Evolutionary conservation across 2,329 filamentous ascomycete genomes (phyloP).

Genomic region (Metarhizium robertsii): DNA sequence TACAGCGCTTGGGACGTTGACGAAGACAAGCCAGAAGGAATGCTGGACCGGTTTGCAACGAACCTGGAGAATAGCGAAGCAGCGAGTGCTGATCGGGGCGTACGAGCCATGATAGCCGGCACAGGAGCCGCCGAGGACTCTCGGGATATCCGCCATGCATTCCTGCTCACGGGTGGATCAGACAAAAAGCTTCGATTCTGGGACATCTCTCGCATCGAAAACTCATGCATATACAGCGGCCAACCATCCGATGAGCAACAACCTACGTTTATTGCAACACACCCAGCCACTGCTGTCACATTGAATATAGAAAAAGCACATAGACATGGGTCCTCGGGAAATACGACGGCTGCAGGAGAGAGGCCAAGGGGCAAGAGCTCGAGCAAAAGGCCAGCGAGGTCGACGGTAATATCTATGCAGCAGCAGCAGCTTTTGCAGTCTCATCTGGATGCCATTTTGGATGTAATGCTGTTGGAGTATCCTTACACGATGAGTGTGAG

Average conservation of each 20-base stretch:
- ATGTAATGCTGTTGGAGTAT: slow-evolving; percentile 78
- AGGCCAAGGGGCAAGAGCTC: slow-evolving; percentile 18
- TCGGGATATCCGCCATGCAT: slow-evolving; percentile 66
- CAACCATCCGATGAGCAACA: slow-evolving; percentile 59
- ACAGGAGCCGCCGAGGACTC: slow-evolving; percentile 62
- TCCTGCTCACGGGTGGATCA: slow-evolving; percentile 77
- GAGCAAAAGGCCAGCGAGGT: slow-evolving; percentile 48
- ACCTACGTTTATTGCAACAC: slow-evolving; percentile 60
- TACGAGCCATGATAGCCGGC: slow-evolving; percentile 66
- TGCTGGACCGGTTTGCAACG: slow-evolving; percentile 77
- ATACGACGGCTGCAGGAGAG: not conserved
- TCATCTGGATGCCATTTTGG: slow-evolving; percentile 79
- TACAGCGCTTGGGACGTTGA: slow-evolving; percentile 87
- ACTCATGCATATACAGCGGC: slow-evolving; percentile 73
- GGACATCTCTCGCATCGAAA: slow-evolving; percentile 73
- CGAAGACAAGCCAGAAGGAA: slow-evolving; percentile 76
- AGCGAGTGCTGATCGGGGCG: slow-evolving; percentile 52
- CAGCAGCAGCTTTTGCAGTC: slow-evolving; percentile 79
- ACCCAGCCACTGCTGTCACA: slow-evolving; percentile 53
- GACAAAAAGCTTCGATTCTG: slow-evolving; percentile 92
- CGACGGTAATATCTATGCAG: slow-evolving; percentile 78
- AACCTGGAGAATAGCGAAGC: slow-evolving; percentile 53
- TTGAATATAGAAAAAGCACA: slow-evolving; percentile 57
- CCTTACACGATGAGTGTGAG: slow-evolving; percentile 92
- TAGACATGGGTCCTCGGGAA: slow-evolving; percentile 21